phyloP scores from a whole-genome alignment of 148 eudicot genomes.

The Nepenthes mirabilis region DNA sequence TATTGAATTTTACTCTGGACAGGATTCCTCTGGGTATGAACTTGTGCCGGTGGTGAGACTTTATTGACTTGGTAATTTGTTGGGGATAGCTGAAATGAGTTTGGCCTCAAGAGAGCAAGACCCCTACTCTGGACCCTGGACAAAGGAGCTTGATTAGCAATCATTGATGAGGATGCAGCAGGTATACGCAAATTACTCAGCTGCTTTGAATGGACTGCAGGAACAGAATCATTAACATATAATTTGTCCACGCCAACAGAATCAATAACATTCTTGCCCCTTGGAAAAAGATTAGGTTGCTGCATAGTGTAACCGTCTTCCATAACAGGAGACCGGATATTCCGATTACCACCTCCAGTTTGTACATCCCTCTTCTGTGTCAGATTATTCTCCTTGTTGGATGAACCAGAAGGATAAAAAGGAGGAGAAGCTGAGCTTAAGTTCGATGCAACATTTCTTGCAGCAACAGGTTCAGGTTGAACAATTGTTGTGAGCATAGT shows the following conservation, averaged over 20 bases:
- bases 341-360: conserved; percentile 36
- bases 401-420: conserved; percentile 79
- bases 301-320: conserved; percentile 17
- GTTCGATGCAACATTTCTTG: conserved; percentile 58
- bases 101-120: no score
- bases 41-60: conserved; percentile 26
- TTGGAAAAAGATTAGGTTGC: not conserved
- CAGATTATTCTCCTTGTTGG: conserved; percentile 36
- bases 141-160: conserved; percentile 15
- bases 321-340: conserved; percentile 15
- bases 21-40: conserved; percentile 29
- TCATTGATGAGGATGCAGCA: conserved; percentile 17
- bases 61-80: conserved; percentile 9
- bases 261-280: conserved; percentile 39
- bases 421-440: conserved; percentile 92
- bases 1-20: conserved; percentile 24
- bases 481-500: conserved; percentile 21
- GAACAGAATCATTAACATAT: conserved; percentile 29
- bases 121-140: no score
- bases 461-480: conserved; percentile 31
- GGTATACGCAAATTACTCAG: conserved; percentile 15
- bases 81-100: no score
- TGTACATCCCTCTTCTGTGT: conserved; percentile 42
- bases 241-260: conserved; percentile 41
- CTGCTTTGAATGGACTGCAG: conserved; percentile 32